Conservation (phyloP, 1,139 yeast species). For the Groenewaldozyma sp. region DNA sequence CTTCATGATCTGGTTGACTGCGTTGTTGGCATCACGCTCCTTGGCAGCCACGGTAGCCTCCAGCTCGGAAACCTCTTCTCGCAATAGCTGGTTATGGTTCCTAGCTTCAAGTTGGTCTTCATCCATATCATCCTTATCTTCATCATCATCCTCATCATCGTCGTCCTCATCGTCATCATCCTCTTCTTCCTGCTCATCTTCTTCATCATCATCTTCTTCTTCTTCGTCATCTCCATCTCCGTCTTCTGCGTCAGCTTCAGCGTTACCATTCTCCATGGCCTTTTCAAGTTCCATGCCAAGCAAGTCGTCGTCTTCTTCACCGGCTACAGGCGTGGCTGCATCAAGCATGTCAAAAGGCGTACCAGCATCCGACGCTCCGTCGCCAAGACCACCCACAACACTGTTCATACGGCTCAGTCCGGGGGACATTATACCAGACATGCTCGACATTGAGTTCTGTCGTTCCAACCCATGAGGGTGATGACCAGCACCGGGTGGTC, state of each 20-base stretch:
- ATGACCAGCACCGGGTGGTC: background rate
- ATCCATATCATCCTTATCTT: conserved; percentile 31
- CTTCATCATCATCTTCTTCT: conserved; percentile 45
- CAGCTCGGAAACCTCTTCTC: conserved; percentile 79
- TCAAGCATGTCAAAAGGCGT: conserved; percentile 24
- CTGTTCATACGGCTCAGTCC: conserved; percentile 1
- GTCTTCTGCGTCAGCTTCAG: no score
- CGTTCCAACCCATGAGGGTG: no score
- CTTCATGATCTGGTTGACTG: conserved; percentile 72
- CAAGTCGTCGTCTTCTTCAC: conserved; percentile 21
- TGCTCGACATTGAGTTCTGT: background rate
- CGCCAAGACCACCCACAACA: background rate
- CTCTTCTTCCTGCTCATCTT: conserved; percentile 41
- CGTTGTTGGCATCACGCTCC: conserved; percentile 61
- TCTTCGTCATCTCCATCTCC: conserved; percentile 37
- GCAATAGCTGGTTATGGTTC: conserved; percentile 67
- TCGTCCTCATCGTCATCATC: conserved; percentile 51
- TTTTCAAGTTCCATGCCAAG: conserved; percentile 20
- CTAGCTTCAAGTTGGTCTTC: conserved; percentile 35
- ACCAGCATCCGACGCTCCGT: conserved; percentile 1
- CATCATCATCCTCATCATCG: conserved; percentile 42
- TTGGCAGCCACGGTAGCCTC: conserved; percentile 73
- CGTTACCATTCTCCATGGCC: conserved; percentile 38
- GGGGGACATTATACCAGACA: background rate
- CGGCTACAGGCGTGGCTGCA: conserved; percentile 14